Evolutionary conservation across 2,329 filamentous ascomycete species (phyloP).

Genomic region (Diaporthe sp.): DNA sequence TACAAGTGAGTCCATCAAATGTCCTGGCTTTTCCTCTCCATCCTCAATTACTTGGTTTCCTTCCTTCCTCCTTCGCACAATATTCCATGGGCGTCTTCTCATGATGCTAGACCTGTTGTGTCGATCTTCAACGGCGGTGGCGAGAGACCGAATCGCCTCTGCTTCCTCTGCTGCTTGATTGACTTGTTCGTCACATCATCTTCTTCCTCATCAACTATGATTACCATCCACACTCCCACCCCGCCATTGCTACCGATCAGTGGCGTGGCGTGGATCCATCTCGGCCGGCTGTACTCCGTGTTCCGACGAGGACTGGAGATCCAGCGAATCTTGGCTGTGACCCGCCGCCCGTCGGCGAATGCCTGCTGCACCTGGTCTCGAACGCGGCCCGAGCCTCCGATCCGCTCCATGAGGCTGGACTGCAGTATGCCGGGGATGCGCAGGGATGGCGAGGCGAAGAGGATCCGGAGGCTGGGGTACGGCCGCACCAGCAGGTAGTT

Average conservation of each 20-base stretch:
- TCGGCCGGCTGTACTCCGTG: constrained; percentile 62
- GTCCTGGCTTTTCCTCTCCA: no score
- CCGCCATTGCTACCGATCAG: constrained; percentile 74
- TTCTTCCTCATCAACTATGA: constrained; percentile 75
- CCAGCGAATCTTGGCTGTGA: constrained; percentile 83
- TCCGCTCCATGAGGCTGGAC: constrained; percentile 66
- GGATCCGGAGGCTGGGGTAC: constrained; percentile 73
- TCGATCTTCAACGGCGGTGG: not conserved
- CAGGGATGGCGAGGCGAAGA: constrained; percentile 77
- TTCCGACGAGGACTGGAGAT: constrained; percentile 64
- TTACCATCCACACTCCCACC: constrained; percentile 84
- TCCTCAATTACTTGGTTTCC: no score
- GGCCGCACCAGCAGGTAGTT: constrained; percentile 76
- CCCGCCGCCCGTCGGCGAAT: constrained; percentile 75
- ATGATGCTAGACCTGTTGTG: not conserved
- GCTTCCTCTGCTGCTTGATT: not conserved
- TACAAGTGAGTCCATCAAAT: not conserved
- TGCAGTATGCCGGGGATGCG: constrained; percentile 77
- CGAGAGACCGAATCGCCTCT: constrained; percentile 2
- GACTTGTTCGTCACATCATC: not conserved
- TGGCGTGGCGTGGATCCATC: constrained; percentile 86
- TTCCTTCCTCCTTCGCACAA: no score
- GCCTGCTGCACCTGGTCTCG: constrained; percentile 66
- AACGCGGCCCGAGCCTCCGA: constrained; percentile 62
- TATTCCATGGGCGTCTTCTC: not conserved